These are phyloP conservation scores for Aureobasidium sp. DNA, from an alignment of 2,329 filamentous ascomycete genomes.

Conservation along the genomic window DNA sequence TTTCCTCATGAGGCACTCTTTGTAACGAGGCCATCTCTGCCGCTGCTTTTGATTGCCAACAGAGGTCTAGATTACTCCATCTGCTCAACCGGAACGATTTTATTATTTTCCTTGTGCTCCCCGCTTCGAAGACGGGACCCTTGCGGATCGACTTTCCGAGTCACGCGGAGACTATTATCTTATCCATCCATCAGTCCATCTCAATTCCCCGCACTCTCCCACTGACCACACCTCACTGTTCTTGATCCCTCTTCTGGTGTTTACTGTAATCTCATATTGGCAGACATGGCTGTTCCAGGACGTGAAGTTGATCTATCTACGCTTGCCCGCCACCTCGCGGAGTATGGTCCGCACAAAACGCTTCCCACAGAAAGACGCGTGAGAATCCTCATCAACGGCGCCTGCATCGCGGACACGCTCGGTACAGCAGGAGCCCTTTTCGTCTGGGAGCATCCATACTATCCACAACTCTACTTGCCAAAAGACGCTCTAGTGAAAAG, in stretches of 20 bases:
- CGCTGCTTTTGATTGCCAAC: neutral
- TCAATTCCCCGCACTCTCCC: neutral
- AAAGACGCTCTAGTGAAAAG: constrained; percentile 14
- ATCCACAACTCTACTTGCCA: constrained; percentile 38
- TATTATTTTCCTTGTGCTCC: neutral
- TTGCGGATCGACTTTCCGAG: neutral
- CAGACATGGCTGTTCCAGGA: constrained; percentile 12
- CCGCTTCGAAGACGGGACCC: neutral
- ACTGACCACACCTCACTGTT: neutral
- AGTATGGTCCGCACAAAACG: constrained; percentile 32
- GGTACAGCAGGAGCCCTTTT: constrained; percentile 27
- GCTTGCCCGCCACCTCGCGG: constrained; percentile 36
- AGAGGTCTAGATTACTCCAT: neutral
- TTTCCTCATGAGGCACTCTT: neutral
- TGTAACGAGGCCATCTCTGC: neutral
- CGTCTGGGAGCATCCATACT: constrained; percentile 41
- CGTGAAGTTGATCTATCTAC: constrained; percentile 25
- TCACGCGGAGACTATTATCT: constrained; percentile 1
- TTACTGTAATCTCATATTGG: neutral
- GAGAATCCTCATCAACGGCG: constrained; percentile 27
- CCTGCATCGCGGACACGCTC: constrained; percentile 31
- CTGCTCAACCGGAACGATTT: neutral
- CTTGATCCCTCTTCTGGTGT: neutral
- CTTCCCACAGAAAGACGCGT: constrained; percentile 28
- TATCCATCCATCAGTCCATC: neutral